Percentiles rank a stretch among this genome's conserved stretches.
Evolutionary conservation across 257 asterid genomes (phyloP).

Genomic region (Solanum chmielewskii): DNA sequence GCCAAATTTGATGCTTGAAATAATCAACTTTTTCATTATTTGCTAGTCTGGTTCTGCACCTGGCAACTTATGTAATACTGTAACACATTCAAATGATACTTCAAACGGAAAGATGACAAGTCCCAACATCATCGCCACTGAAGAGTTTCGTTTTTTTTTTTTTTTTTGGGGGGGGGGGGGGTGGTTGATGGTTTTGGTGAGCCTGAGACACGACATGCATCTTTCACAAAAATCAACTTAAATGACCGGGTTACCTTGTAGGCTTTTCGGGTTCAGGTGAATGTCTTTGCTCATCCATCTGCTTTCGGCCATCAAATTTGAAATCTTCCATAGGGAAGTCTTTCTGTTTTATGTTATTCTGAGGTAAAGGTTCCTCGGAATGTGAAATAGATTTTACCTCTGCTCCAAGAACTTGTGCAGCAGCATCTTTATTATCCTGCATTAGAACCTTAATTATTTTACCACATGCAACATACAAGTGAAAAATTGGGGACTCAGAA

Average conservation of each 20-base stretch:
- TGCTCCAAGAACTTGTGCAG: not conserved
- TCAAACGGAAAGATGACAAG: not conserved
- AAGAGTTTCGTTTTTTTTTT: not conserved
- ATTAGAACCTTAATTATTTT: not conserved
- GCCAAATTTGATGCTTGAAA: not conserved
- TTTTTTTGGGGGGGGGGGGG: no score
- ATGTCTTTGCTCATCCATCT: slow-evolving; percentile 13
- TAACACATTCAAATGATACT: not conserved
- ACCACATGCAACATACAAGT: not conserved
- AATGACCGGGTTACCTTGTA: slow-evolving; percentile 26
- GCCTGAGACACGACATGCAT: not conserved
- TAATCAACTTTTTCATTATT: not conserved
- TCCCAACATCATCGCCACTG: not conserved
- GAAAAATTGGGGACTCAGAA: not conserved
- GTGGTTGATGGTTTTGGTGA: not conserved
- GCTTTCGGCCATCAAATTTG: slow-evolving; percentile 10
- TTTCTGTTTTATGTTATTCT: slow-evolving; percentile 13
- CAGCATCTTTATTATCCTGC: slow-evolving; percentile 3
- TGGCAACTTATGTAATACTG: not conserved
- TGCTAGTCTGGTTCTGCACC: not conserved
- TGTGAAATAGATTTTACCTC: slow-evolving; percentile 10
- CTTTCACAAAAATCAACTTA: not conserved
- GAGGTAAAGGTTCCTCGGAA: slow-evolving; percentile 9
- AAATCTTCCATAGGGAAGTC: slow-evolving; percentile 4
- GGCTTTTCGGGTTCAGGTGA: slow-evolving; percentile 16